phyloP scores from a whole-genome alignment of 257 asterid species.

The Solanum gracilifrons region DNA sequence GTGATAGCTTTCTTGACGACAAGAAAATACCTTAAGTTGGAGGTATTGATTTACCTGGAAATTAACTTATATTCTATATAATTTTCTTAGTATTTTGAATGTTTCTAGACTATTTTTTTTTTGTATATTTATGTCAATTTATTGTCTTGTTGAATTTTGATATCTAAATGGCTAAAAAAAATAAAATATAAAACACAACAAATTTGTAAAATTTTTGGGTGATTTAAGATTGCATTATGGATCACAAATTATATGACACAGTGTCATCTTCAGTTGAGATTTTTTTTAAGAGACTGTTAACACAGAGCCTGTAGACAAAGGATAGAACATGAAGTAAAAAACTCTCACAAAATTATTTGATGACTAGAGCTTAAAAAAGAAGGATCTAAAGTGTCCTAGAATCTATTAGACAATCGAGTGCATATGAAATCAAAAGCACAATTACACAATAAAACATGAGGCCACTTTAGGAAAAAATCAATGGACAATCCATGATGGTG shows the following conservation, averaged over 20 bases:
- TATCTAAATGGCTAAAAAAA: neutral
- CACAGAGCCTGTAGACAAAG: neutral
- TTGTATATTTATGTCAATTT: neutral
- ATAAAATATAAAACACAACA: neutral
- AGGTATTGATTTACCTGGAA: neutral
- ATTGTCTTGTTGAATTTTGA: neutral
- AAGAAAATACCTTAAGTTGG: neutral
- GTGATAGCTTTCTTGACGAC: neutral
- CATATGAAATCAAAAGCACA: neutral
- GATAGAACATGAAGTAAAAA: neutral
- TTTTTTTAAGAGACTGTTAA: neutral
- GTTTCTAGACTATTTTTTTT: neutral
- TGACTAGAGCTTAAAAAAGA: too few relatives aligned
- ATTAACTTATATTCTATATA: neutral
- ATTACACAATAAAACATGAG: neutral
- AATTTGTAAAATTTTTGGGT: neutral
- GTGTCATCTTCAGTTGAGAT: neutral
- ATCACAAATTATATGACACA: neutral
- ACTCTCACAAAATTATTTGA: neutral
- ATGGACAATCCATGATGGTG: neutral
- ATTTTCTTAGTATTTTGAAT: neutral
- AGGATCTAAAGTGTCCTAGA: neutral
- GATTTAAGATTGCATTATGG: neutral
- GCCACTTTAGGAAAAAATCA: neutral
- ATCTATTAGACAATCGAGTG: neutral